A percentile compares a stretch with the other conserved stretches of the same genome.
Evolutionary conservation across 2,329 filamentous ascomycete genomes (phyloP).

Genomic region (Botryotinia convoluta): DNA sequence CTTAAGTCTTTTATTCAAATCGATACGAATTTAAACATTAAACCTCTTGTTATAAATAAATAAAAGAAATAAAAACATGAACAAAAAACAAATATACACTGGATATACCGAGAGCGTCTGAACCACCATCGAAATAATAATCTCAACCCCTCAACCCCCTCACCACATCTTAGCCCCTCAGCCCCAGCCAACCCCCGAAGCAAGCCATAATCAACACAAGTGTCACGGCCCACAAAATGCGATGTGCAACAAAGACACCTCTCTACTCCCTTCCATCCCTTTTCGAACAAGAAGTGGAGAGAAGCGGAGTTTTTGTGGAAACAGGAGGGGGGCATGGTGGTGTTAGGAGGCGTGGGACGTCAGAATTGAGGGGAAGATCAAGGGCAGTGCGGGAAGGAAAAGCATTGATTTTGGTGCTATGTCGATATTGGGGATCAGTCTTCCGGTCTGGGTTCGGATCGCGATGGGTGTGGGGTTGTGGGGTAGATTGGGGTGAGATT

Average conservation of each 20-base stretch:
- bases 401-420: not conserved
- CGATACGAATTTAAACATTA: not conserved
- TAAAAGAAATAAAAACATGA: not conserved
- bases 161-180: not conserved
- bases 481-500: not conserved
- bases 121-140: not conserved
- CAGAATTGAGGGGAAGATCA: not conserved
- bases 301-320: conserved; percentile 11
- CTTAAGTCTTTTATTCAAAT: not conserved
- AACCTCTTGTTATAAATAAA: not conserved
- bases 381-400: not conserved
- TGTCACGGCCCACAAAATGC: conserved; percentile 14
- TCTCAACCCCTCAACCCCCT: not conserved
- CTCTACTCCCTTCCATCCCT: not conserved
- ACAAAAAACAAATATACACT: not conserved
- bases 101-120: not conserved
- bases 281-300: conserved; percentile 6
- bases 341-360: not conserved
- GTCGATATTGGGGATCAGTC: not conserved
- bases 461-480: conserved; percentile 11
- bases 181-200: not conserved
- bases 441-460: not conserved
- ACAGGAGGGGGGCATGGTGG: not conserved
- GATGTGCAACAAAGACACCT: conserved; percentile 6
- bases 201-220: not conserved